Evolutionary conservation across 805 yeast genomes (phyloP).

Genomic region (Suhomyces faveliae): DNA sequence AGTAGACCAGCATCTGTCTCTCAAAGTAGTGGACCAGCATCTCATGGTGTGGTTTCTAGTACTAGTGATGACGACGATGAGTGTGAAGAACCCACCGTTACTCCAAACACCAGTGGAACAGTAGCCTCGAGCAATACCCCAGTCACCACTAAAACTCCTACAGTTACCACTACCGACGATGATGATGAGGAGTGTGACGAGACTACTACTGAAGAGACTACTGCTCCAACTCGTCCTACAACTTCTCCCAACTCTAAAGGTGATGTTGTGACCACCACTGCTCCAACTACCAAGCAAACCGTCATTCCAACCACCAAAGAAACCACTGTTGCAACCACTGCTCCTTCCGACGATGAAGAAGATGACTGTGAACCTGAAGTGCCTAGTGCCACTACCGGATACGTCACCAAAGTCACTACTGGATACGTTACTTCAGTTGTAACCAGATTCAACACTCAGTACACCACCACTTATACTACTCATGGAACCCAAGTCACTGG

Average conservation of each 20-base stretch:
- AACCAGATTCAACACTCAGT: slow-evolving; percentile 3
- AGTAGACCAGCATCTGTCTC: background rate
- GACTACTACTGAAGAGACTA: slow-evolving; percentile 1
- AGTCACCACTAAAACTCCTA: slow-evolving; percentile 6
- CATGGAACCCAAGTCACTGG: background rate
- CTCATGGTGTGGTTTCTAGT: background rate
- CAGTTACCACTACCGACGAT: slow-evolving; percentile 6
- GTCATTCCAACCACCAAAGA: background rate
- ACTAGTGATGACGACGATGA: slow-evolving; percentile 16
- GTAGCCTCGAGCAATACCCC: background rate
- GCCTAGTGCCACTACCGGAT: slow-evolving; percentile 6
- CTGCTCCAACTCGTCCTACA: slow-evolving; percentile 4
- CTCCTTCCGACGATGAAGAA: slow-evolving; percentile 6
- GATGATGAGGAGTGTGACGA: slow-evolving; percentile 9
- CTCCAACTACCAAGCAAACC: slow-evolving; percentile 1
- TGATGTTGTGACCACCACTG: too few relatives aligned
- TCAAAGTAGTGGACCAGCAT: background rate
- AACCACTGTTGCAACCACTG: background rate
- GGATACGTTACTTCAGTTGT: background rate
- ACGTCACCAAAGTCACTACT: slow-evolving; percentile 5
- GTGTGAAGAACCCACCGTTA: slow-evolving; percentile 13
- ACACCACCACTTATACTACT: slow-evolving; percentile 12
- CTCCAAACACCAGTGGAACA: slow-evolving; percentile 1
- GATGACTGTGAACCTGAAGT: slow-evolving; percentile 11
- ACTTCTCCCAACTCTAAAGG: slow-evolving; percentile 3